A percentile compares a stretch with the other conserved stretches of the same genome.
Evolutionary conservation across 2,329 filamentous ascomycete species (phyloP).

Genomic region (Coccinonectria pachysandricola): DNA sequence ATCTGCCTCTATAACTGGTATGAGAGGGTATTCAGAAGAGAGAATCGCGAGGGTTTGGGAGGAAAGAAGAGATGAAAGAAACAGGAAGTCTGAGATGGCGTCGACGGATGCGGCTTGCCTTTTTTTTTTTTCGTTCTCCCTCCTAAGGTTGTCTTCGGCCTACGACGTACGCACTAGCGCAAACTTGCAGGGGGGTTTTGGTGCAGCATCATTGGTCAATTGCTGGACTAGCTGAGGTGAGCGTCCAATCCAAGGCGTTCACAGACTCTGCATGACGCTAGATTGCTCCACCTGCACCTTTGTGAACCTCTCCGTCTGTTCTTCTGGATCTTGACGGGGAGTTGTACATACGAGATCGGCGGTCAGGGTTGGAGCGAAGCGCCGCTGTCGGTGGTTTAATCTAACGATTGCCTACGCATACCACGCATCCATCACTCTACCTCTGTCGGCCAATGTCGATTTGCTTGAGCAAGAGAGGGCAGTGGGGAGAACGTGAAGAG

Average conservation of each 20-base stretch:
- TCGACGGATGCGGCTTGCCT: slow-evolving; percentile 11
- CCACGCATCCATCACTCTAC: too few relatives aligned
- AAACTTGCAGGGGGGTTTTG: too few relatives aligned
- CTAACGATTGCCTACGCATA: too few relatives aligned
- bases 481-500: too few relatives aligned
- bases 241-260: slow-evolving; percentile 11
- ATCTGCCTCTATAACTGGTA: slow-evolving; percentile 23
- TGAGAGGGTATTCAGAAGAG: slow-evolving; percentile 9
- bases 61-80: slow-evolving; percentile 11
- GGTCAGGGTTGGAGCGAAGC: slow-evolving; percentile 13
- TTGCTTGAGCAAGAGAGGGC: too few relatives aligned
- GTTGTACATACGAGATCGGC: slow-evolving; percentile 15
- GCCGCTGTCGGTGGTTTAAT: slow-evolving; percentile 4
- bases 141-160: too few relatives aligned
- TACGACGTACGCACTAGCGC: too few relatives aligned
- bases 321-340: slow-evolving; percentile 4
- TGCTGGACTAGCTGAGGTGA: slow-evolving; percentile 4
- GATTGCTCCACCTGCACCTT: slow-evolving; percentile 15
- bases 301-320: slow-evolving; percentile 13
- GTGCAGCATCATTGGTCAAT: too few relatives aligned
- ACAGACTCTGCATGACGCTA: slow-evolving; percentile 16
- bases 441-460: too few relatives aligned
- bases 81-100: slow-evolving; percentile 5
- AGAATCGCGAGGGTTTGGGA: slow-evolving; percentile 14
- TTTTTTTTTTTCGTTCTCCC: slow-evolving; percentile 22